Evolutionary conservation across 1,284 basidiomycete genomes (phyloP).

Genomic region (Leccinum fuscescens): DNA sequence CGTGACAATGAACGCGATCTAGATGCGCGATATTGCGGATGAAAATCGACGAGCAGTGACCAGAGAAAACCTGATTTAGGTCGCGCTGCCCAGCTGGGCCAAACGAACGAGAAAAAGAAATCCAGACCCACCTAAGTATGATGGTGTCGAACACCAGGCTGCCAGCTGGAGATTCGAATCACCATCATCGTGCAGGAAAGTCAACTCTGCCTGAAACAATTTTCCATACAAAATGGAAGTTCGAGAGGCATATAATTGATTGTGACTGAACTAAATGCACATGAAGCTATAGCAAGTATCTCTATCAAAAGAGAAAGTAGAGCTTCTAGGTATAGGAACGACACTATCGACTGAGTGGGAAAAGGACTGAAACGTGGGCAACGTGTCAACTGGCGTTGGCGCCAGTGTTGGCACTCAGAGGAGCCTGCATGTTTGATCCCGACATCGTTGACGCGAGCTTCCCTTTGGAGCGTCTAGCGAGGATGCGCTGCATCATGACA

Average conservation of each 20-base stretch:
- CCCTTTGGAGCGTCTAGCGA: conserved; percentile 14
- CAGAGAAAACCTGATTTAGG: too few species aligned
- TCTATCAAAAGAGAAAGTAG: neutral
- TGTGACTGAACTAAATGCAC: neutral
- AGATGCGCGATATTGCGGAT: conserved; percentile 2
- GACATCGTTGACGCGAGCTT: neutral
- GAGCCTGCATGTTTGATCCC: neutral
- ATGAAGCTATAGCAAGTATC: neutral
- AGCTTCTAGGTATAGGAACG: neutral
- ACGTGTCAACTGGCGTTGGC: neutral
- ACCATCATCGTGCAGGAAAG: too few species aligned
- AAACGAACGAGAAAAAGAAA: neutral
- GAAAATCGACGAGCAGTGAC: neutral
- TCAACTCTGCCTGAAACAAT: neutral
- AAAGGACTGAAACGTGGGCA: neutral
- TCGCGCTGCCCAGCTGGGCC: too few species aligned
- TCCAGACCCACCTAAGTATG: too few species aligned
- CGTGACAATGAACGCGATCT: conserved; percentile 12
- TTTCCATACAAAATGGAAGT: neutral
- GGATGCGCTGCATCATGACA: conserved; percentile 26
- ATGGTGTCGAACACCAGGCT: too few species aligned
- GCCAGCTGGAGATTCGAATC: neutral
- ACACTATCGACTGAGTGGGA: neutral
- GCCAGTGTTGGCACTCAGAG: neutral
- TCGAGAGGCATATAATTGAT: neutral